Conservation (phyloP, 2,329 filamentous ascomycete genomes). For the Stagonosporopsis chrysanthemi region DNA sequence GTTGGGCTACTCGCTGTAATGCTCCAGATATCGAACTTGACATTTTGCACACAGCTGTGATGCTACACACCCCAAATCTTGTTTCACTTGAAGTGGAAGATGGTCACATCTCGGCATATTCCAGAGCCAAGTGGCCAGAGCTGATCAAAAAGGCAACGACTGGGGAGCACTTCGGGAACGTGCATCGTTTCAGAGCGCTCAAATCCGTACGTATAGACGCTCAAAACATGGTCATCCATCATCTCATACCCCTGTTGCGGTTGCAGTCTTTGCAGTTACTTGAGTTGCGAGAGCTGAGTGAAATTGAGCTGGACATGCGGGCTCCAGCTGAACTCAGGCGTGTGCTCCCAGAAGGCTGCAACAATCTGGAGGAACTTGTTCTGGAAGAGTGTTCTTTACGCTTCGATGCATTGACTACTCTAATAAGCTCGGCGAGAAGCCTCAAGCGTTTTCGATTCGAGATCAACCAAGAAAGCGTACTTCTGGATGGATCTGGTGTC, state of each 20-base stretch:
- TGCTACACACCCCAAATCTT: constrained; percentile 38
- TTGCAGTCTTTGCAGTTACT: constrained; percentile 32
- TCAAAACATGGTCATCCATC: constrained; percentile 14
- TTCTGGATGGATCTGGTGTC: constrained; percentile 5
- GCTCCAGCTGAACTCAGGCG: constrained; percentile 19
- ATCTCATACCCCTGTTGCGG: constrained; percentile 33
- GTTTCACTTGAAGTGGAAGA: constrained; percentile 24
- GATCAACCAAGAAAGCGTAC: constrained; percentile 5
- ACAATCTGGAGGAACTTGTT: constrained; percentile 27
- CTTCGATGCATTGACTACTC: constrained; percentile 17
- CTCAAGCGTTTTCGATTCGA: constrained; percentile 30
- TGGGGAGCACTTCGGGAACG: constrained; percentile 17
- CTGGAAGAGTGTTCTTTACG: constrained; percentile 24
- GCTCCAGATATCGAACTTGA: constrained; percentile 21
- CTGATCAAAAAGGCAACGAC: constrained; percentile 27
- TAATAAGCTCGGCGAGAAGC: constrained; percentile 25
- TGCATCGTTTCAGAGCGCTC: constrained; percentile 32
- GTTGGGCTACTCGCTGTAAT: constrained; percentile 35
- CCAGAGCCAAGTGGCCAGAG: constrained; percentile 30
- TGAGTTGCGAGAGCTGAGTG: constrained; percentile 19
- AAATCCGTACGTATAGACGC: constrained; percentile 27
- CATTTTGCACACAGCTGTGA: constrained; percentile 30
- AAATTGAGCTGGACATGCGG: constrained; percentile 5
- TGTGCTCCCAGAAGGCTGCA: constrained; percentile 24
- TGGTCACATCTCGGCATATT: constrained; percentile 17